phyloP scores from a whole-genome alignment of 2,329 filamentous ascomycete genomes.

The Colletotrichum sp. region DNA sequence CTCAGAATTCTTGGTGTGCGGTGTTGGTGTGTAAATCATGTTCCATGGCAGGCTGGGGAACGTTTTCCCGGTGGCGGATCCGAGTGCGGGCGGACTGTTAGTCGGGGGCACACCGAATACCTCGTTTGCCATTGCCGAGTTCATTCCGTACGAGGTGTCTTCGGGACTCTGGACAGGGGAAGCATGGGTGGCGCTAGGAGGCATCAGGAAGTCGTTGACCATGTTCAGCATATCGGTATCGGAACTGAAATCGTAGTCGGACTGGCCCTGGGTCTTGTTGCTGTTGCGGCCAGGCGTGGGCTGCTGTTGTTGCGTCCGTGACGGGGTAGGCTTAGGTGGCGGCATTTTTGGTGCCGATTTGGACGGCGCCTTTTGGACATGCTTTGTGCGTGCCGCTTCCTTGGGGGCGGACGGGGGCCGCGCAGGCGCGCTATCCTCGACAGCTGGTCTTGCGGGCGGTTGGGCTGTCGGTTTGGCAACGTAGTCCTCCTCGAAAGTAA shows the following conservation, averaged over 20 bases:
- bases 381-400: neutral
- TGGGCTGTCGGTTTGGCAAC: neutral
- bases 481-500: slow-evolving; percentile 9
- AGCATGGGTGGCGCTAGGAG: slow-evolving; percentile 45
- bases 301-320: neutral
- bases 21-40: slow-evolving; percentile 42
- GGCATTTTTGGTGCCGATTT: neutral
- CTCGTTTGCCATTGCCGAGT: slow-evolving; percentile 55
- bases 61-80: slow-evolving; percentile 36
- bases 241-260: slow-evolving; percentile 25
- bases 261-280: neutral
- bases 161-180: slow-evolving; percentile 34
- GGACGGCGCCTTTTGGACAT: neutral
- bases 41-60: slow-evolving; percentile 56
- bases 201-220: slow-evolving; percentile 54
- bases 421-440: neutral
- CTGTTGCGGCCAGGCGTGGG: slow-evolving; percentile 1
- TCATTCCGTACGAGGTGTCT: slow-evolving; percentile 61
- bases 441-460: neutral
- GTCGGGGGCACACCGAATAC: slow-evolving; percentile 48
- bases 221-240: slow-evolving; percentile 49
- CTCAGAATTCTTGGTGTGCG: slow-evolving; percentile 13
- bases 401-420: neutral
- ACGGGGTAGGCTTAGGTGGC: neutral
- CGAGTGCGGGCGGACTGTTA: slow-evolving; percentile 33